Percentiles rank a stretch among this genome's conserved stretches.
Conservation (phyloP, 108 stramenopile genomes). For the Schizochytrium sp. region DNA sequence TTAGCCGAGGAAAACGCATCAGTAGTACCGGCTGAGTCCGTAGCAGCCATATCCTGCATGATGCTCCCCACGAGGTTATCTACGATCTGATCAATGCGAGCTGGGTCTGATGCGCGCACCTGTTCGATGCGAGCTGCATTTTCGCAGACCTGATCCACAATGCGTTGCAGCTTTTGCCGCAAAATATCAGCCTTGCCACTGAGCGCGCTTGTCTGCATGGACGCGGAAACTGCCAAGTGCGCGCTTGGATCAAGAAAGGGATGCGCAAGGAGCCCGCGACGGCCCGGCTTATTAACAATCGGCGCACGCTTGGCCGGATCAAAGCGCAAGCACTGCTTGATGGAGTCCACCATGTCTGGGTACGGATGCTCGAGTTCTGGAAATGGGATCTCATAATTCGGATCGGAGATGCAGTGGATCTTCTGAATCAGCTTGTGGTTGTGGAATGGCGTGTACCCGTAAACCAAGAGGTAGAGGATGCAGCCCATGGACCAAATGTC, state of each 20-base stretch:
- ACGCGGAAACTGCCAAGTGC: not conserved
- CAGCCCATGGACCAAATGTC: constrained; percentile 93
- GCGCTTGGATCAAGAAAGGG: not conserved
- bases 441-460: constrained; percentile 83
- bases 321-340: constrained; percentile 16
- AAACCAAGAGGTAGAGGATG: constrained; percentile 94
- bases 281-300: not conserved
- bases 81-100: not conserved
- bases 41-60: not conserved
- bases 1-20: too few relatives aligned
- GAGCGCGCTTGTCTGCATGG: not conserved
- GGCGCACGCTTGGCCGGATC: not conserved
- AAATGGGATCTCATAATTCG: constrained; percentile 62
- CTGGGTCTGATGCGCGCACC: not conserved
- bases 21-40: not conserved
- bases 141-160: not conserved
- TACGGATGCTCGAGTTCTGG: constrained; percentile 27
- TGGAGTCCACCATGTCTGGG: not conserved
- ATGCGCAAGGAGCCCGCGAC: not conserved
- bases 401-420: constrained; percentile 83
- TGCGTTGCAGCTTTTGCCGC: not conserved
- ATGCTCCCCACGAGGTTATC: not conserved
- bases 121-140: not conserved
- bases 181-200: not conserved
- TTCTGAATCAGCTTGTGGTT: constrained; percentile 84